Conservation (phyloP, 2,329 filamentous ascomycete genomes). For the Neofusicoccum parvum region DNA sequence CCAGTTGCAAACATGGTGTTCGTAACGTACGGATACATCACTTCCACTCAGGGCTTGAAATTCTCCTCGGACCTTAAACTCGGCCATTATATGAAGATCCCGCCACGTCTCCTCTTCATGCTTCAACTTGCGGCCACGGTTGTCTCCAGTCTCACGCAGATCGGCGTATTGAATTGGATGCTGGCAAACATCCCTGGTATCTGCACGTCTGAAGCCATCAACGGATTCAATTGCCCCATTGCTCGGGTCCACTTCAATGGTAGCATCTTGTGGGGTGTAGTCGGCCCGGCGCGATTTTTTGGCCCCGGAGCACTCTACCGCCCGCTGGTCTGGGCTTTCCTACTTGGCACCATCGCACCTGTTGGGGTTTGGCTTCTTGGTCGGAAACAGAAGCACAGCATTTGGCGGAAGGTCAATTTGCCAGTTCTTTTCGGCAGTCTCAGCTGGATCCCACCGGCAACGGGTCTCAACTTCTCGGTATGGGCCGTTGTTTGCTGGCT, state of each 20-base stretch:
- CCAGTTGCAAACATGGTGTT: slow-evolving; percentile 94
- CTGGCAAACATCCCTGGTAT: slow-evolving; percentile 74
- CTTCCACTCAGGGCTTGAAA: slow-evolving; percentile 84
- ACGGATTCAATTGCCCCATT: slow-evolving; percentile 85
- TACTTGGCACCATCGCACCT: slow-evolving; percentile 73
- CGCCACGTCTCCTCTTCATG: slow-evolving; percentile 75
- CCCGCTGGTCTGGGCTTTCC: slow-evolving; percentile 78
- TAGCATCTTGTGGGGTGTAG: slow-evolving; percentile 85
- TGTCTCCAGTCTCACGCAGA: slow-evolving; percentile 78
- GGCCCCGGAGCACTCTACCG: slow-evolving; percentile 74
- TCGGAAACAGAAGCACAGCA: slow-evolving; percentile 57
- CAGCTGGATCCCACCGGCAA: slow-evolving; percentile 82
- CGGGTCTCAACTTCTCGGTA: slow-evolving; percentile 81
- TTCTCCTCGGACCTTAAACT: slow-evolving; percentile 87
- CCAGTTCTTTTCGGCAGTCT: slow-evolving; percentile 82
- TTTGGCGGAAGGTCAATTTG: slow-evolving; percentile 76
- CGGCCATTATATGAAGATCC: slow-evolving; percentile 86
- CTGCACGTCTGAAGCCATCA: slow-evolving; percentile 78
- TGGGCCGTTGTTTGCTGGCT: slow-evolving; percentile 84
- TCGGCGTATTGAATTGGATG: slow-evolving; percentile 88
- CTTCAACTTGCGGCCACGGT: slow-evolving; percentile 76
- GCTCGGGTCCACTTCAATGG: slow-evolving; percentile 89
- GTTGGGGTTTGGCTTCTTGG: slow-evolving; percentile 73
- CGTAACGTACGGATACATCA: slow-evolving; percentile 88
- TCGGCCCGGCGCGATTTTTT: slow-evolving; percentile 82